Base-by-base conservation (phyloP, 306 rosid species). In the Cicer arietinum region DNA sequence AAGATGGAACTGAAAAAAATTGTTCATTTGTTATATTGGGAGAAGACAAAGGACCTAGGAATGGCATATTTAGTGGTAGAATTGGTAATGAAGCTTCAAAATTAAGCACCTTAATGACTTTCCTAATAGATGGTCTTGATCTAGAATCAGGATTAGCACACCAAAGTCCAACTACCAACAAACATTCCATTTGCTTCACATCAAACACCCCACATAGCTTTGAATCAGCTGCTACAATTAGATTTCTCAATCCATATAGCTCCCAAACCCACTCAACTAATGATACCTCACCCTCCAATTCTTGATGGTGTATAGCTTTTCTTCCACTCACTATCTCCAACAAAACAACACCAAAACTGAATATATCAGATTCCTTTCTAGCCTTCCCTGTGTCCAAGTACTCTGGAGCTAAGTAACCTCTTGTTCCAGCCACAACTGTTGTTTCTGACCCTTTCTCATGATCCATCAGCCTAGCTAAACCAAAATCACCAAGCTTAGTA, bases 291-390 rank as follows among this genome's bases (percentile, higher is more conserved):
- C 37, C 54, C 17, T 64, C 73, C 6, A 3, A 61, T 1, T 22
- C 56, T 18, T 58, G 11, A 0, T 18, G 46, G 10, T 77, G 22
- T 1, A 77, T 57, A 13, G 82, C 58, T 73, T 65, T 83, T 80
- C 83, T 86, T 22, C 93, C 89, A 46, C 84, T 69, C 0, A 86
- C 86, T 30, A 87, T 79, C 66, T 87, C 93, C 71, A 86, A 76
- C 12, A 80, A 63, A 4, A 89, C 86, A 6, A 89, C 47, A 0
- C 92, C 89, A 13, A 89, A 89, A 39, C 79, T 83, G 37, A 47
- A 83, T 25, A 79, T 72, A 37, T 83, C 79, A 0, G 79, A 75
- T 5, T 73, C 79, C 22, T 17, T 83, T 3, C 67, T 53, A 11
- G 77, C 77, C 63, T 59, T 66, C 20, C 79, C 45, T 0, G 20